Evolutionary conservation across 768 basidiomycete genomes (phyloP), one percentile per base, ranked within the genome.

Genomic region (Gymnopilus junonius): DNA sequence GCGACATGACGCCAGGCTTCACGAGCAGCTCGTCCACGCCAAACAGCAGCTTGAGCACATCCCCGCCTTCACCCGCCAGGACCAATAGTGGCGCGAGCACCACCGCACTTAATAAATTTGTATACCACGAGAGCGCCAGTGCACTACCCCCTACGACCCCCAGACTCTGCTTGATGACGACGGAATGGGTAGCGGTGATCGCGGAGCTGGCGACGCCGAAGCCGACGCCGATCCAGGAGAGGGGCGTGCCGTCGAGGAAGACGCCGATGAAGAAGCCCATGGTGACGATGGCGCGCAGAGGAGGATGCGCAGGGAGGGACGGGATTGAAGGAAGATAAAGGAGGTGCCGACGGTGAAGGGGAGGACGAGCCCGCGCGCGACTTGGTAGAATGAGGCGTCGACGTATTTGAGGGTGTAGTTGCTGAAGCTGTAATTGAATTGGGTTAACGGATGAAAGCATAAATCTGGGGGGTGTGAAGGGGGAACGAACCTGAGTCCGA

Each of bases 311-410:
- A 88, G 72, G 17, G 94, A 92, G 2, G 95, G 94, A 5, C 90
- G 85, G 8, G 93, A 74, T 64, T 88, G 83, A 32, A 97, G 87
- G 71, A 93, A 79, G 69, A 93, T 27, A 74, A 85, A 91, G 42
- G 96, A 95, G n/a, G 94, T 90, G 70, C 81, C 79, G 69, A 97
- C 94, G 17, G 97, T 99, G 82, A 95, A 92, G 0, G 97, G 96
- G 23, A 99, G 87, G 29, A 99, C 87, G 63, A 99, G 84, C 10
- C 96, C 96, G 15, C 96, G 90, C 0, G 96, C 96, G 65, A 99
- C 91, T 79, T 97, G 95, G 75, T 97, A 95, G 77, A 97, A 95
- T 0, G 94, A 95, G 12, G 94, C 93, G 61, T 95, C 95, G 68
- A 97, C 95, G 70, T 92, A 94, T 87, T 95, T 93, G 62, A 96